Evolutionary conservation across 2,329 filamentous ascomycete genomes (phyloP).

Genomic region (Tolypocladium cylindrosporum): DNA sequence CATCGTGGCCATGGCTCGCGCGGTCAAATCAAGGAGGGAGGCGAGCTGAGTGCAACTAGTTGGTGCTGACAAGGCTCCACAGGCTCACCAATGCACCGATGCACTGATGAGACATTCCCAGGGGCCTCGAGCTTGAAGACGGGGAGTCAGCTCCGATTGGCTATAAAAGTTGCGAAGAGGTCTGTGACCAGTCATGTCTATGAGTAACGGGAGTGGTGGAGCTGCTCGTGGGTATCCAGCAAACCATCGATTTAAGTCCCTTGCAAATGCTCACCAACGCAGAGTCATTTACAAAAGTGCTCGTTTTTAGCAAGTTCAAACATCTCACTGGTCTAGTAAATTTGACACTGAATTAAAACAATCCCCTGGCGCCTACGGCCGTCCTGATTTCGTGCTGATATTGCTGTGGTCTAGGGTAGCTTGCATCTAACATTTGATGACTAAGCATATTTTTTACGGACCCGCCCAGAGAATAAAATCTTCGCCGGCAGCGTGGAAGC

Average conservation of each 20-base stretch:
- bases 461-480: slow-evolving; percentile 18
- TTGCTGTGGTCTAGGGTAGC: slow-evolving; percentile 1
- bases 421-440: slow-evolving; percentile 1
- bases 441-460: slow-evolving; percentile 10
- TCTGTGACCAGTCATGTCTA: background rate
- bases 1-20: background rate
- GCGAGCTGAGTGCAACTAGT: background rate
- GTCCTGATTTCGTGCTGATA: too few relatives aligned
- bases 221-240: too few relatives aligned
- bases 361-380: too few relatives aligned
- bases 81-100: too few relatives aligned
- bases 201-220: too few relatives aligned
- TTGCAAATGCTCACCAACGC: too few relatives aligned
- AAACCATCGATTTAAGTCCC: too few relatives aligned
- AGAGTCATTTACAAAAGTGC: too few relatives aligned
- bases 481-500: slow-evolving; percentile 10
- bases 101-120: background rate
- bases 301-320: too few relatives aligned
- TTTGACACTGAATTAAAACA: too few relatives aligned
- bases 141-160: background rate
- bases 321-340: too few relatives aligned
- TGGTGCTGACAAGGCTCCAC: background rate
- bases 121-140: background rate
- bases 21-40: background rate
- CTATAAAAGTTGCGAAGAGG: background rate